phyloP scores from a whole-genome alignment of 169 alveolate genomes.

The Plasmodium inui region DNA sequence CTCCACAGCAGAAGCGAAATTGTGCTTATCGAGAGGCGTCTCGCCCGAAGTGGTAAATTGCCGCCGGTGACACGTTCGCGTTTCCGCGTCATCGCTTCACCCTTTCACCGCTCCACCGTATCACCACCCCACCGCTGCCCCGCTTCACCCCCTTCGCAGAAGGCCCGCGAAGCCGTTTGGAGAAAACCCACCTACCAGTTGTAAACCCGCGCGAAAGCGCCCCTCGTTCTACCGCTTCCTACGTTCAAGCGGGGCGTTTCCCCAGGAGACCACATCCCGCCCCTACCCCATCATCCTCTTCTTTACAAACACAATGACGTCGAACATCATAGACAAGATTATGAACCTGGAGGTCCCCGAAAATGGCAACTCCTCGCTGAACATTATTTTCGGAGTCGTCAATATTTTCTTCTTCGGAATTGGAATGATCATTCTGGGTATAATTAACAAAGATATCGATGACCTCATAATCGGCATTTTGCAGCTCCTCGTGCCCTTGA shows the following conservation, averaged over 20 bases:
- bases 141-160: neutral
- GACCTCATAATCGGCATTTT: constrained; percentile 85
- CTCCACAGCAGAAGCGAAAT: neutral
- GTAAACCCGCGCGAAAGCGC: too few species aligned
- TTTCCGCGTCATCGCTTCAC: too few species aligned
- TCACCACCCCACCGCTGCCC: neutral
- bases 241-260: neutral
- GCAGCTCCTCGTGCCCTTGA: constrained; percentile 84
- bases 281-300: neutral
- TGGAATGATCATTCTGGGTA: constrained; percentile 85
- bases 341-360: constrained; percentile 69
- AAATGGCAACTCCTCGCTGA: constrained; percentile 68
- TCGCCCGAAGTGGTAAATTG: neutral
- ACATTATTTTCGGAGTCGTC: constrained; percentile 77
- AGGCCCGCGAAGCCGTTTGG: neutral
- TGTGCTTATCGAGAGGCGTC: neutral
- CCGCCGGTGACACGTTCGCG: neutral
- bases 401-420: constrained; percentile 86
- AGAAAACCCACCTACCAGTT: neutral
- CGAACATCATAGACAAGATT: constrained; percentile 30
- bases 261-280: neutral
- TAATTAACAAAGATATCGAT: constrained; percentile 82
- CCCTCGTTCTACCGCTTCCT: too few species aligned
- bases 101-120: too few species aligned
- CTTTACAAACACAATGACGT: constrained; percentile 10